Evolutionary conservation across 176 grass and related monocot species (phyloP).

Genomic region (Bothriochloa decipiens): DNA sequence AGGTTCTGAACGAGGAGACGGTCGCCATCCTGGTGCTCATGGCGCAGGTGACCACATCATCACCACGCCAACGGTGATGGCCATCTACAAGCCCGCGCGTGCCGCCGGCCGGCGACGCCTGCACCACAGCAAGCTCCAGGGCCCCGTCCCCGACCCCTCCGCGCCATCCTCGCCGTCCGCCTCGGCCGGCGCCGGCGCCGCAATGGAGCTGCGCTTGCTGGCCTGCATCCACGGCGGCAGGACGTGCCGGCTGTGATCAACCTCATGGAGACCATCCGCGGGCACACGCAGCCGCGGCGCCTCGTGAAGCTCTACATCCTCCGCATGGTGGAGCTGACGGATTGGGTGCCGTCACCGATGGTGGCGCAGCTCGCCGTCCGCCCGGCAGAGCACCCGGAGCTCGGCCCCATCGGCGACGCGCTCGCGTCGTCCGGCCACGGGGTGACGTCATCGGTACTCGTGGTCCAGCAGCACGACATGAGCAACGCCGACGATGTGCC

Average conservation of each 20-base stretch:
- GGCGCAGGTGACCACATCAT: conserved; percentile 89
- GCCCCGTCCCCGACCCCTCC: conserved; percentile 16
- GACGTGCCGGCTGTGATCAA: conserved; percentile 75
- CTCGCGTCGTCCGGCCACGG: conserved; percentile 58
- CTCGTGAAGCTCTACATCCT: conserved; percentile 87
- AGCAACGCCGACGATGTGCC: conserved; percentile 78
- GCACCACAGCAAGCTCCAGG: conserved; percentile 70
- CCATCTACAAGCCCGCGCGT: conserved; percentile 86
- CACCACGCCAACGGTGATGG: conserved; percentile 81
- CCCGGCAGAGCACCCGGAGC: conserved; percentile 79
- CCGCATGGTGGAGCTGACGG: conserved; percentile 89
- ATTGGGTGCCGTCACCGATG: conserved; percentile 64
- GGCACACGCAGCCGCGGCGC: conserved; percentile 52
- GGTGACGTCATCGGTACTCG: conserved; percentile 64
- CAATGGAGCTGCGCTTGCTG: conserved; percentile 73
- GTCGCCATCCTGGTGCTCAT: conserved; percentile 87
- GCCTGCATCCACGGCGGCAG: conserved; percentile 67
- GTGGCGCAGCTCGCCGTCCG: conserved; percentile 67
- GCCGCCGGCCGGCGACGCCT: conserved; percentile 16
- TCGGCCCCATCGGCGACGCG: conserved; percentile 87
- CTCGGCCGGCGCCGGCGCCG: conserved; percentile 1
- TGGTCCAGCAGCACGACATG: conserved; percentile 89
- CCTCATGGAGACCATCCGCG: conserved; percentile 78
- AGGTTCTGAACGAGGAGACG: conserved; percentile 87
- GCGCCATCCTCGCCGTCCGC: conserved; percentile 55